These are phyloP conservation scores for Wallacemonas sp. DNA, from an alignment of 208 protist species.

Conservation along the genomic window DNA sequence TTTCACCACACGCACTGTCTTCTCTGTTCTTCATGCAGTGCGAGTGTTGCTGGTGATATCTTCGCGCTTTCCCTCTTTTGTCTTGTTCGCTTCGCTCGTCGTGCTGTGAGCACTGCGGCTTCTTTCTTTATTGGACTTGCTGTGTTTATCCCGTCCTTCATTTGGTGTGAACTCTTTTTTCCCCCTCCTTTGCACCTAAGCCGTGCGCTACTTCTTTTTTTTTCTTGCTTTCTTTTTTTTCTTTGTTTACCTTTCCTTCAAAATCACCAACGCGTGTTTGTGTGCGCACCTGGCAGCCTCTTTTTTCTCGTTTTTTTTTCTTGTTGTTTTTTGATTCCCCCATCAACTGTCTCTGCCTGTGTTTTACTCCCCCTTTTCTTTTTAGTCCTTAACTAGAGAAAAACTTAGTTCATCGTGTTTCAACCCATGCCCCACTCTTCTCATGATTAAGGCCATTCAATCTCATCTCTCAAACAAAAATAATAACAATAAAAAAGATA, in stretches of 20 bases:
- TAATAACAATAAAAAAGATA: too few species aligned
- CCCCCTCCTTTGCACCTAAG: background rate
- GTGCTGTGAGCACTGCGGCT: background rate
- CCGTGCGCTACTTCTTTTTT: slow-evolving; percentile 1
- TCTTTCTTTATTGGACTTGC: background rate
- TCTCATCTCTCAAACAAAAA: too few species aligned
- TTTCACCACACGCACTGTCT: background rate
- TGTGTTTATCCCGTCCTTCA: background rate
- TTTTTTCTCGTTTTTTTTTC: background rate
- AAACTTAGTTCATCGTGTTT: too few species aligned
- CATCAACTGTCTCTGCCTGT: too few species aligned
- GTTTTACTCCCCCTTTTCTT: too few species aligned
- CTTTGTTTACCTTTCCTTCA: background rate
- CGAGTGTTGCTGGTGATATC: background rate
- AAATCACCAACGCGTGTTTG: background rate
- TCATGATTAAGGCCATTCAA: too few species aligned
- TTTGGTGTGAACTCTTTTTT: background rate
- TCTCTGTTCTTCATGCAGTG: background rate
- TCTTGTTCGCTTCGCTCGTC: background rate
- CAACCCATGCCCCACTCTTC: too few species aligned
- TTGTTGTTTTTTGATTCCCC: background rate
- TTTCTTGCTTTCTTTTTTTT: slow-evolving; percentile 17
- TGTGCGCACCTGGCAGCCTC: too few species aligned
- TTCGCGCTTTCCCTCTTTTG: background rate
- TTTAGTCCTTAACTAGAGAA: too few species aligned